Percentiles rank a stretch among this genome's conserved stretches.
phyloP scores from a whole-genome alignment of 2,329 filamentous ascomycete species.

The Alternaria ethzedia region DNA sequence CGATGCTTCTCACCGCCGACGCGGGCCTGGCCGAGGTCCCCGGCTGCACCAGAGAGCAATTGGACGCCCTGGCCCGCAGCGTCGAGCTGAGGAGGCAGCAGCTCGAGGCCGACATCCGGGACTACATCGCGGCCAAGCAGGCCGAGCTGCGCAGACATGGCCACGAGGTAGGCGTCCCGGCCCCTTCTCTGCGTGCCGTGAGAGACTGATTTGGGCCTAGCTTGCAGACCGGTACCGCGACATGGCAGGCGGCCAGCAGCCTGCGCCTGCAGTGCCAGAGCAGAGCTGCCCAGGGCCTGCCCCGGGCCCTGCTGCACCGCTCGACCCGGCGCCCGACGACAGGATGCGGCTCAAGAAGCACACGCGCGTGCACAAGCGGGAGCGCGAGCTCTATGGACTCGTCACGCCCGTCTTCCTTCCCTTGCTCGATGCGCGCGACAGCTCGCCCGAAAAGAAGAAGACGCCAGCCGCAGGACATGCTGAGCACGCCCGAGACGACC shows the following conservation, averaged over 20 bases:
- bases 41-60: slow-evolving; percentile 40
- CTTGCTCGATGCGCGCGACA: slow-evolving; percentile 41
- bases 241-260: slow-evolving; percentile 34
- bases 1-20: slow-evolving; percentile 41
- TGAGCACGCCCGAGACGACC: slow-evolving; percentile 27
- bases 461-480: slow-evolving; percentile 29
- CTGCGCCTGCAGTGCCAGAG: slow-evolving; percentile 14
- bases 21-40: slow-evolving; percentile 41
- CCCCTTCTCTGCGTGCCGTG: not conserved
- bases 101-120: slow-evolving; percentile 45
- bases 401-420: slow-evolving; percentile 47
- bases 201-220: slow-evolving; percentile 39
- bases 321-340: slow-evolving; percentile 27
- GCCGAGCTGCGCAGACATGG: slow-evolving; percentile 40
- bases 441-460: slow-evolving; percentile 32
- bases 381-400: slow-evolving; percentile 46
- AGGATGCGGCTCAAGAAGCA: slow-evolving; percentile 43
- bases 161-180: slow-evolving; percentile 34
- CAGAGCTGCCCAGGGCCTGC: slow-evolving; percentile 1
- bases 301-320: slow-evolving; percentile 6
- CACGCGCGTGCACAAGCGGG: slow-evolving; percentile 47
- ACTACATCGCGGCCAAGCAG: slow-evolving; percentile 44
- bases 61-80: slow-evolving; percentile 40
- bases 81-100: slow-evolving; percentile 45
- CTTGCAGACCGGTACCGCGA: slow-evolving; percentile 41